Conservation (phyloP, 257 asterid species). For the Asclepias syriaca region DNA sequence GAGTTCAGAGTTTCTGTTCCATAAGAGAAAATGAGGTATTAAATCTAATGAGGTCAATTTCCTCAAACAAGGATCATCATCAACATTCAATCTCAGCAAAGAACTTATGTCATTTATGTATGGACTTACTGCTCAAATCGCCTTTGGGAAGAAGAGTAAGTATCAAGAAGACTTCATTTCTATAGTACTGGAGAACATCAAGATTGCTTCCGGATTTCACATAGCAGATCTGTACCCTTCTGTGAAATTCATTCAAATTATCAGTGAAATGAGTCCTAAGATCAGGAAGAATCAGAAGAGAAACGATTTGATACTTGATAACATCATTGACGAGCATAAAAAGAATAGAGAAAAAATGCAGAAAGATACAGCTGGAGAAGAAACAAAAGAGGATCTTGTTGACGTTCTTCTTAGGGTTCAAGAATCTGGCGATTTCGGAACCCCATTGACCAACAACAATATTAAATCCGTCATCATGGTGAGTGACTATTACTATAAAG, state of each 20-base stretch:
- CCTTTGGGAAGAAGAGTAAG: constrained; percentile 15
- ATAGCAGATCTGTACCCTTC: constrained; percentile 14
- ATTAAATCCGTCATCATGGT: constrained; percentile 15
- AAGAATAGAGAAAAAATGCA: background rate
- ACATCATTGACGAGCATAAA: constrained; percentile 9
- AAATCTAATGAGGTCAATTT: constrained; percentile 9
- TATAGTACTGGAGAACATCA: background rate
- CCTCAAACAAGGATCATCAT: background rate
- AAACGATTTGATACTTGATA: constrained; percentile 1
- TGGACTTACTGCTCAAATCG: constrained; percentile 3
- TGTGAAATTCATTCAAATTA: background rate
- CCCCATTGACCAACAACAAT: constrained; percentile 1
- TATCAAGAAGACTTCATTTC: constrained; percentile 6
- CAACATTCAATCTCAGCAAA: constrained; percentile 10
- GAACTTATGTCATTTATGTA: background rate
- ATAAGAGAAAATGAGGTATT: background rate
- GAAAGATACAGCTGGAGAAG: background rate
- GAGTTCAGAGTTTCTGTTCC: background rate
- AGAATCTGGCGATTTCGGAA: constrained; percentile 4
- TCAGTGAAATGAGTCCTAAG: constrained; percentile 11
- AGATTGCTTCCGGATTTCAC: constrained; percentile 7
- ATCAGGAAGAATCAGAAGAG: background rate
- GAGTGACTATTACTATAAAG: background rate
- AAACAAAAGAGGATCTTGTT: constrained; percentile 14
- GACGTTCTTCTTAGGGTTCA: constrained; percentile 17